Percentiles rank a stretch among this genome's conserved stretches.
Evolutionary conservation across 163 green algal species (phyloP).

Genomic region (Chlamydomonas reinhardtii): DNA sequence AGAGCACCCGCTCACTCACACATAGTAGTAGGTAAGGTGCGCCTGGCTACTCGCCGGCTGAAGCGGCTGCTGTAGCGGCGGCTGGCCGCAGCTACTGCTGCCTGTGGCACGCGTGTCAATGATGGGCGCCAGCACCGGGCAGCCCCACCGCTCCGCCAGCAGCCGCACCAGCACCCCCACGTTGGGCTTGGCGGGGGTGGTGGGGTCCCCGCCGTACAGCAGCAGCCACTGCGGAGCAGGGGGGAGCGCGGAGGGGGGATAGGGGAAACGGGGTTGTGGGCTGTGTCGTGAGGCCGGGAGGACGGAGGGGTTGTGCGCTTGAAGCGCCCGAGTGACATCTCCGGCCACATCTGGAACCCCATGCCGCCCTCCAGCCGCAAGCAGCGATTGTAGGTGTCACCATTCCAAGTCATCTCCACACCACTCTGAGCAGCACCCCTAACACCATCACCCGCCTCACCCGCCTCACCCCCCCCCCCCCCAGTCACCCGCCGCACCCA

Average conservation of each 20-base stretch:
- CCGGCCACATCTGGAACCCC: too few relatives aligned
- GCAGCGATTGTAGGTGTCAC: too few relatives aligned
- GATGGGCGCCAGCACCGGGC: not conserved
- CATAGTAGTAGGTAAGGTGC: not conserved
- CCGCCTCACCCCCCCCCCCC: too few relatives aligned
- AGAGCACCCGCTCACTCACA: not conserved
- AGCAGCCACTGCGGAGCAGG: not conserved
- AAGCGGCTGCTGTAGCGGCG: too few relatives aligned
- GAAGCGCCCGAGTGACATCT: too few relatives aligned
- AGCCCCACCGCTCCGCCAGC: not conserved
- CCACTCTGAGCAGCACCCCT: not conserved
- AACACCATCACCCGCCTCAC: too few relatives aligned
- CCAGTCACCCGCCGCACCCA: not conserved
- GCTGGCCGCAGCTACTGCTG: not conserved
- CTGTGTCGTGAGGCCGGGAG: not conserved
- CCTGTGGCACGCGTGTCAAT: not conserved
- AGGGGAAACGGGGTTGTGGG: too few relatives aligned
- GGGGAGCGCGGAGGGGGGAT: not conserved
- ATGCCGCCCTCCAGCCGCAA: too few relatives aligned
- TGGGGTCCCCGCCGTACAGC: slow-evolving; percentile 5
- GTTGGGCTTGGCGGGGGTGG: not conserved
- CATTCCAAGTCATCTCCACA: too few relatives aligned
- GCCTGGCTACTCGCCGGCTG: not conserved
- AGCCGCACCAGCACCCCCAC: not conserved
- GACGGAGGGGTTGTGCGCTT: too few relatives aligned